Conservation (phyloP, 2,329 filamentous ascomycete genomes). For the Cladosporium phlei region DNA sequence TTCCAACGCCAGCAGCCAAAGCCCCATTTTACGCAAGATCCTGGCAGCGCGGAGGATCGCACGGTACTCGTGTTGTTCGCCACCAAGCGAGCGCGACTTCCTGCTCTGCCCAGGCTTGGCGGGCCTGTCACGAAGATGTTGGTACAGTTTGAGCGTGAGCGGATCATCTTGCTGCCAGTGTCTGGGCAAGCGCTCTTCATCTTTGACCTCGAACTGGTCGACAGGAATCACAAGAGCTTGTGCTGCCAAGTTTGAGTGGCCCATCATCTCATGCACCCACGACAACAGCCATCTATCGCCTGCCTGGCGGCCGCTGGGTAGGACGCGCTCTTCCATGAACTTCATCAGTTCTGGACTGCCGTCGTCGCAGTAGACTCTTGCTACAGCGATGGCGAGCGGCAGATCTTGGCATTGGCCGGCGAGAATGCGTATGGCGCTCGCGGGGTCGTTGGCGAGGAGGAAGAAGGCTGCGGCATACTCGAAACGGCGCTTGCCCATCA, state of each 20-base stretch:
- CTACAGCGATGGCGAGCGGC: conserved; percentile 82
- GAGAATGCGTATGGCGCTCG: conserved; percentile 81
- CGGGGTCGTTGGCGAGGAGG: conserved; percentile 76
- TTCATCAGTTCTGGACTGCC: conserved; percentile 66
- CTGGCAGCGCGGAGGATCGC: conserved; percentile 77
- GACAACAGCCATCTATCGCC: conserved; percentile 91
- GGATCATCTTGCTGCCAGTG: conserved; percentile 76
- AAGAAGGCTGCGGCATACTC: conserved; percentile 97
- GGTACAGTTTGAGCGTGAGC: conserved; percentile 79
- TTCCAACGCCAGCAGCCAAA: conserved; percentile 81
- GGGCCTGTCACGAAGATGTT: conserved; percentile 75
- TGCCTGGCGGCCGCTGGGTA: conserved; percentile 70
- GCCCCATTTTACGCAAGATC: conserved; percentile 47
- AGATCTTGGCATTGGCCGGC: conserved; percentile 82
- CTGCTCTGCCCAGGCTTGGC: conserved; percentile 52
- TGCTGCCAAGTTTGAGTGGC: conserved; percentile 76
- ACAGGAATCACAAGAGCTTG: conserved; percentile 68
- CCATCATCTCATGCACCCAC: conserved; percentile 93
- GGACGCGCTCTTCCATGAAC: conserved; percentile 73
- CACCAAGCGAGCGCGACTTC: neutral
- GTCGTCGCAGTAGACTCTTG: conserved; percentile 84
- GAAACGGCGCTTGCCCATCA: conserved; percentile 86
- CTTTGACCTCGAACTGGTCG: conserved; percentile 56
- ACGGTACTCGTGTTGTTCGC: conserved; percentile 35
- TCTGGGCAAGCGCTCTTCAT: conserved; percentile 3